Evolutionary conservation across 2,329 filamentous ascomycete genomes (phyloP).

Genomic region (Emericellopsis cladophorae): DNA sequence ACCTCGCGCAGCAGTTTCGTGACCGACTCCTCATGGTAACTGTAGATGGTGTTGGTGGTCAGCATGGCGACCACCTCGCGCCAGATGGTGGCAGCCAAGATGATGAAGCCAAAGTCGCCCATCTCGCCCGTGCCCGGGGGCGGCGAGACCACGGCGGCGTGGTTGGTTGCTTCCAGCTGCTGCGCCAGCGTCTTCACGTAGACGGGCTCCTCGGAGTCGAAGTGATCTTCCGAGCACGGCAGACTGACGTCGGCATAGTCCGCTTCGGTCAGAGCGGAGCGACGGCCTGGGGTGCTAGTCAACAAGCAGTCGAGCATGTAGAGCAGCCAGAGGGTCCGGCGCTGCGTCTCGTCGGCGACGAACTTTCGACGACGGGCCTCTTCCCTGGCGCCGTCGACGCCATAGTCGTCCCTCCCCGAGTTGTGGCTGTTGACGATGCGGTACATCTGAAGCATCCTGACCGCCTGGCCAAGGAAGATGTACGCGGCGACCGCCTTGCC

Average conservation of each 20-base stretch:
- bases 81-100: conserved; percentile 47
- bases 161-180: conserved; percentile 17
- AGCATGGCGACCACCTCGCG: conserved; percentile 50
- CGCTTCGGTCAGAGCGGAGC: conserved; percentile 39
- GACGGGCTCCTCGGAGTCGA: conserved; percentile 47
- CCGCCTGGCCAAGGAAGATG: conserved; percentile 48
- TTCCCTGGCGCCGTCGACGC: no score
- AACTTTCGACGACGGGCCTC: conserved; percentile 23
- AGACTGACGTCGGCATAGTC: conserved; percentile 43
- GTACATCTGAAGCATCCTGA: conserved; percentile 54
- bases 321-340: conserved; percentile 48
- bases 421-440: conserved; percentile 45
- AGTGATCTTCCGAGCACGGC: conserved; percentile 49
- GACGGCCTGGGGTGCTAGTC: conserved; percentile 47
- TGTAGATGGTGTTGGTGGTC: conserved; percentile 35
- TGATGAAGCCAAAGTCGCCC: conserved; percentile 50
- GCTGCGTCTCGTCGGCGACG: conserved; percentile 47
- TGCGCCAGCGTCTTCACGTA: conserved; percentile 41
- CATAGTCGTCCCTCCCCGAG: conserved; percentile 20
- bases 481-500: conserved; percentile 50
- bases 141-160: conserved; percentile 22
- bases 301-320: conserved; percentile 51
- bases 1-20: conserved; percentile 38
- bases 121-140: conserved; percentile 28
- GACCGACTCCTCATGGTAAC: conserved; percentile 42